A percentile compares a stretch with the other conserved stretches of the same genome.
Evolutionary conservation across 257 asterid genomes (phyloP).

Genomic region (Fraxinus excelsior): DNA sequence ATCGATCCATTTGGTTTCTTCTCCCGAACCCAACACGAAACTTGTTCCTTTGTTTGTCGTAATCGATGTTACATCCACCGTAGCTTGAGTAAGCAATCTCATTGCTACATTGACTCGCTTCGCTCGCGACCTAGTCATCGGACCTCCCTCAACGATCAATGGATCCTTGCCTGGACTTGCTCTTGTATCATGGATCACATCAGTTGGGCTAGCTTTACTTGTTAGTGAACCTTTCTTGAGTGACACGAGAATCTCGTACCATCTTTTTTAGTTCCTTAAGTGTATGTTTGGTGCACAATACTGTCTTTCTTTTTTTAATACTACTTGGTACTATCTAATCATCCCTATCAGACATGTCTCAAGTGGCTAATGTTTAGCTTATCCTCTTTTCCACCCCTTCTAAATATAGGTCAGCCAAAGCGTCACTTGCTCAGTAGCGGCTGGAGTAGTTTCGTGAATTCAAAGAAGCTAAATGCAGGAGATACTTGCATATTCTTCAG

Average conservation of each 20-base stretch:
- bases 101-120: no score
- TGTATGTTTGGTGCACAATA: background rate
- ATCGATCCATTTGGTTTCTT: no score
- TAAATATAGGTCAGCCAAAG: background rate
- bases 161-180: no score
- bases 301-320: background rate
- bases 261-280: background rate
- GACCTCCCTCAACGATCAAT: no score
- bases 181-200: no score
- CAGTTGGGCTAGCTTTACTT: background rate
- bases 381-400: background rate
- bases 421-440: slow-evolving; percentile 4
- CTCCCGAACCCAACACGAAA: no score
- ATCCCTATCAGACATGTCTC: no score
- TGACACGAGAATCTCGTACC: background rate
- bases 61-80: no score
- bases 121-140: no score
- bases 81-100: no score
- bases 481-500: slow-evolving; percentile 14
- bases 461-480: slow-evolving; percentile 22
- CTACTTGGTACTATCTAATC: no score
- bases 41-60: no score
- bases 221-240: background rate
- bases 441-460: slow-evolving; percentile 20
- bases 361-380: background rate